Conservation (phyloP, 176 grass and related monocot species). For the Carex scoparia region DNA sequence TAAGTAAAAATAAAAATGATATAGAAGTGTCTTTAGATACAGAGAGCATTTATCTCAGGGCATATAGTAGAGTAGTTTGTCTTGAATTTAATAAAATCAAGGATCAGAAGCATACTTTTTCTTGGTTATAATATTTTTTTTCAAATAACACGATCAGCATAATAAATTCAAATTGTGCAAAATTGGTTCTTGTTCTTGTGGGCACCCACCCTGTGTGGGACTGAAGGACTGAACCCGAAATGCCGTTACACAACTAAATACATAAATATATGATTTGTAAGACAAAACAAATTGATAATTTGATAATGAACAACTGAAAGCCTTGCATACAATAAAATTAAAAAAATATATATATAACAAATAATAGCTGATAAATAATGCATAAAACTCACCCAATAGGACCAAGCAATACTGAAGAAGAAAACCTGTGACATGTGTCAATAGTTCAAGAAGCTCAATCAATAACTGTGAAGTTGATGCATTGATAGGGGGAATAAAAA, state of each 20-base stretch:
- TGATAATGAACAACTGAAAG: background rate
- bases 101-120: background rate
- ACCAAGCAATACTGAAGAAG: constrained; percentile 84
- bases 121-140: background rate
- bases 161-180: background rate
- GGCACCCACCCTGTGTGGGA: background rate
- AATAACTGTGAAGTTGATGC: constrained; percentile 15
- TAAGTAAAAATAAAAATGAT: background rate
- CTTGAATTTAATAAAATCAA: background rate
- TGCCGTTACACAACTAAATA: background rate
- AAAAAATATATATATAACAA: background rate
- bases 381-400: constrained; percentile 66
- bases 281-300: background rate
- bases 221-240: background rate
- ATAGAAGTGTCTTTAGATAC: background rate
- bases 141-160: background rate
- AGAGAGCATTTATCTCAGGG: background rate
- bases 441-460: constrained; percentile 25
- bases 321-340: background rate
- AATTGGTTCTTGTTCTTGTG: background rate
- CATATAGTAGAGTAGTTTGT: background rate
- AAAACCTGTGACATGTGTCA: constrained; percentile 58
- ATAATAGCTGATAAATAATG: background rate
- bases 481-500: background rate
- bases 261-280: background rate